phyloP scores from a whole-genome alignment of 2,329 filamentous ascomycete species.

The Daldinia sp. region DNA sequence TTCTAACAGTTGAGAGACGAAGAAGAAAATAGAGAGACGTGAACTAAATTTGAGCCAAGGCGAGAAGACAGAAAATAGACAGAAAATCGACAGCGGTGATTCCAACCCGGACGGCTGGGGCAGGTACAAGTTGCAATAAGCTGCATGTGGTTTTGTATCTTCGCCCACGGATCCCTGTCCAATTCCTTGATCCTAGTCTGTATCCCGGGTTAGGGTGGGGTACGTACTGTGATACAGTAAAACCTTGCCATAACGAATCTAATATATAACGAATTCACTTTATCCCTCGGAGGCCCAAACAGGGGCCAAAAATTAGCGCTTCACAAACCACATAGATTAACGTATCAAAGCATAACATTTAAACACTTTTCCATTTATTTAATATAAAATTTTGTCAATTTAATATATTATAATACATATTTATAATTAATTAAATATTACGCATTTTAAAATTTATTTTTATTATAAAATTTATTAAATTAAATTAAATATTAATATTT shows the following conservation, averaged over 20 bases:
- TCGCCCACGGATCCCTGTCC: neutral
- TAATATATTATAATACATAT: no score
- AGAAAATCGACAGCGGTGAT: neutral
- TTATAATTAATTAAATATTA: no score
- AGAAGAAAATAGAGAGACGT: slow-evolving; percentile 4
- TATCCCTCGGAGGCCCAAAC: neutral
- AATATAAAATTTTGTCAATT: no score
- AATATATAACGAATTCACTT: no score
- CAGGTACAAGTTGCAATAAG: slow-evolving; percentile 14
- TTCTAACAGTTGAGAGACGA: slow-evolving; percentile 10
- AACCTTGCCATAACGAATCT: no score
- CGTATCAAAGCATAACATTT: no score
- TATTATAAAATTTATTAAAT: neutral
- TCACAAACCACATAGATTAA: no score
- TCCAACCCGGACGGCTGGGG: slow-evolving; percentile 30
- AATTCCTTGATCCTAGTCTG: neutral
- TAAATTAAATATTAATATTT: no score
- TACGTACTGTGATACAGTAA: slow-evolving; percentile 9
- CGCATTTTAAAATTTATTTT: neutral
- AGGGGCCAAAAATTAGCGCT: neutral
- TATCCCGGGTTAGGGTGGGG: neutral
- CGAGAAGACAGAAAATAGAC: neutral
- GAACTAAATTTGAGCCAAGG: slow-evolving; percentile 2
- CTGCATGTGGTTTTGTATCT: slow-evolving; percentile 2
- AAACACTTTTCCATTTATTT: neutral